Conservation (phyloP, 345 rosid genomes). For the Noccaea caerulescens region DNA sequence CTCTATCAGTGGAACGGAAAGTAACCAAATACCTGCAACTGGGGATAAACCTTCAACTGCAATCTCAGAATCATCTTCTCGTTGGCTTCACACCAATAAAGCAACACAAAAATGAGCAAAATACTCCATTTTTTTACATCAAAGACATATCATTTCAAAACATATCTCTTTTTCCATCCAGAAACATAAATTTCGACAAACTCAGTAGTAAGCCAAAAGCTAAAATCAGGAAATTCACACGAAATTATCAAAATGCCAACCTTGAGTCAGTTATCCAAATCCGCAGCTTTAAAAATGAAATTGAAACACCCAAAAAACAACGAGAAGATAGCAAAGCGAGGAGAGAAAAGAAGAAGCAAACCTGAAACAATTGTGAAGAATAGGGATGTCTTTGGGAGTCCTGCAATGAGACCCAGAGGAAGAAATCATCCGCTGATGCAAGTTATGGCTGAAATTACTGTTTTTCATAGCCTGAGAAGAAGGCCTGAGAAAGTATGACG, state of each 20-base stretch:
- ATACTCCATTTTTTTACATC: not conserved
- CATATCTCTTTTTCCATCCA: not conserved
- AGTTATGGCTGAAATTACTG: conserved; percentile 26
- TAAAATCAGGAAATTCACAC: not conserved
- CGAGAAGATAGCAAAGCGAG: not conserved
- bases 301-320: not conserved
- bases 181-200: conserved; percentile 8
- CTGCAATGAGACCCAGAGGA: conserved; percentile 49
- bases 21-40: too few relatives aligned
- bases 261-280: not conserved
- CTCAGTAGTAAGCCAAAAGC: not conserved
- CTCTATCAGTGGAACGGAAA: too few relatives aligned
- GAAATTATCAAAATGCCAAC: not conserved
- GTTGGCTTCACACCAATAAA: conserved; percentile 60
- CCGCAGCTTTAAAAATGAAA: not conserved
- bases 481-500: conserved; percentile 57
- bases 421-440: conserved; percentile 49
- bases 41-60: conserved; percentile 55
- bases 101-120: conserved; percentile 47
- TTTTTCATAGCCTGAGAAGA: conserved; percentile 37
- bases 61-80: conserved; percentile 58
- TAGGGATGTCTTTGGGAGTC: conserved; percentile 54
- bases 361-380: conserved; percentile 64
- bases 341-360: conserved; percentile 27
- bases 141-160: not conserved